These are phyloP conservation scores for Cyberlindnera xishuangbannaensis DNA, from an alignment of 805 yeast species.

Conservation along the genomic window DNA sequence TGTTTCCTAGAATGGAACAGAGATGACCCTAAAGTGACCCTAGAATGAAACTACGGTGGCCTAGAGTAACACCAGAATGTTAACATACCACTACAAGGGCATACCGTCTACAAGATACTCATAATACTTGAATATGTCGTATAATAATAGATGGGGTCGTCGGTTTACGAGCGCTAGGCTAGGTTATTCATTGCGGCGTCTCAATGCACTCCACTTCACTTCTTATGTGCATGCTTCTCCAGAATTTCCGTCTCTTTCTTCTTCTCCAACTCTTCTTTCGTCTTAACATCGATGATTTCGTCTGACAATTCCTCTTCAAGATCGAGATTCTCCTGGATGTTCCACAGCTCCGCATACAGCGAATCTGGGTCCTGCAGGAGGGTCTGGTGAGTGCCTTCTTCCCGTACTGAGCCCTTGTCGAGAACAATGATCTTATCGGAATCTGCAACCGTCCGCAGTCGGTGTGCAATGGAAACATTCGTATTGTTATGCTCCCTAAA, in stretches of 20 bases:
- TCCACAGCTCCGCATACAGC: conserved; percentile 80
- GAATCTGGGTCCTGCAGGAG: conserved; percentile 51
- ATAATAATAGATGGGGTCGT: too few relatives aligned
- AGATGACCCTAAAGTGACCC: too few relatives aligned
- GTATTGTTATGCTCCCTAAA: conserved; percentile 59
- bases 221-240: too few relatives aligned
- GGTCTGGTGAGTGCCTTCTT: conserved; percentile 77
- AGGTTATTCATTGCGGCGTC: too few relatives aligned
- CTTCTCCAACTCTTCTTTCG: conserved; percentile 5
- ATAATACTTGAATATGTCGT: too few relatives aligned
- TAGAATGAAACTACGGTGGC: too few relatives aligned
- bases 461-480: conserved; percentile 87
- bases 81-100: too few relatives aligned
- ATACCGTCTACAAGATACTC: too few relatives aligned
- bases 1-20: too few relatives aligned
- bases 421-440: conserved; percentile 89
- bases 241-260: conserved; percentile 6
- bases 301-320: conserved; percentile 34
- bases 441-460: conserved; percentile 90
- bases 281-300: conserved; percentile 3
- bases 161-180: too few relatives aligned
- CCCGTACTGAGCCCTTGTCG: conserved; percentile 70
- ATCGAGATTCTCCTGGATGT: conserved; percentile 79
- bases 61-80: too few relatives aligned
- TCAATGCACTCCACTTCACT: too few relatives aligned